Base-by-base conservation (phyloP, 1,139 yeast species). In the Taphrina sp. region DNA sequence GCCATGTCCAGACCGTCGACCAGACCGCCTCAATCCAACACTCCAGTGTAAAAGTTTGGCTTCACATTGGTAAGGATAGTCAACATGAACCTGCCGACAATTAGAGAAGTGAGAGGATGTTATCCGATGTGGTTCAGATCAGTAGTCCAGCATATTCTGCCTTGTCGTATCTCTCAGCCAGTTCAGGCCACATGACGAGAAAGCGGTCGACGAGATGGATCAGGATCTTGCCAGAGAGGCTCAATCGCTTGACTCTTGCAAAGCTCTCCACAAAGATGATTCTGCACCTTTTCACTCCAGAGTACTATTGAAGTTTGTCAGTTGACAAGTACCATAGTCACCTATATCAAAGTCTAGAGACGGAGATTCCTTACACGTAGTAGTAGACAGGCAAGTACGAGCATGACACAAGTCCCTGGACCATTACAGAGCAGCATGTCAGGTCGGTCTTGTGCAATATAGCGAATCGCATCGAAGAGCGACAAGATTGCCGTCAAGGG, bases 321-420 rank as follows among this genome's bases (percentile, higher is more conserved):
- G n/a, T n/a, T n/a, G n/a, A n/a, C n/a, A n/a, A n/a, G n/a, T n/a
- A n/a, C n/a, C n/a, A n/a, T n/a, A n/a, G n/a, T n/a, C n/a, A n/a
- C n/a, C n/a, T n/a, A n/a, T n/a, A n/a, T n/a, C n/a, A n/a, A n/a
- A n/a, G n/a, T n/a, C n/a, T n/a, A n/a, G n/a, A n/a, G n/a, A n/a
- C n/a, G n/a, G n/a, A n/a, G n/a, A n/a, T n/a, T n/a, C 3, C 47
- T 17, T 31, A 43, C 47, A 1, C 47, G 37, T 80, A 61, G 58
- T n/a, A 17, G 5, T 14, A 22, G 28, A 8, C 22, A 31, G 29
- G 65, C 76, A 57, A 82, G 78, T 58, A 92, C 85, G 24, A 87
- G 69, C 1, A 95, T 83, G 1, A 90, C 88, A 56, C 90, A 76
- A 0, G 96, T 88, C 0, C 96, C 99, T 0, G 99, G 99, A 0